These are phyloP conservation scores for Trametes polyzona DNA, from an alignment of 1,284 basidiomycete species.

Conservation along the genomic window DNA sequence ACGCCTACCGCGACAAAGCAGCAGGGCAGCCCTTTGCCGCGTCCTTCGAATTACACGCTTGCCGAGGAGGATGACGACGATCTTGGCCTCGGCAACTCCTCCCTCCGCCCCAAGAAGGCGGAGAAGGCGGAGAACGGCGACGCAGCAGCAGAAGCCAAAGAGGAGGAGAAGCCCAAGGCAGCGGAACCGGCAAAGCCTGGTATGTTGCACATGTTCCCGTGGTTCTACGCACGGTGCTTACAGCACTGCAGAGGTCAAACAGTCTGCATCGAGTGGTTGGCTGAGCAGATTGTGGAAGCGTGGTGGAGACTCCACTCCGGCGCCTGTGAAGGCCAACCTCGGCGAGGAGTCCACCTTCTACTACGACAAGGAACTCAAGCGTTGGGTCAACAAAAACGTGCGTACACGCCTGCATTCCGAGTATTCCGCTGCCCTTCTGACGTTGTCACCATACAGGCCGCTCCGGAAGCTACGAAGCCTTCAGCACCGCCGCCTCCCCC, in stretches of 20 bases:
- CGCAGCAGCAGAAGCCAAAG: constrained; percentile 14
- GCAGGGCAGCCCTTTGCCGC: constrained; percentile 28
- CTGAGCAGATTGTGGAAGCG: constrained; percentile 79
- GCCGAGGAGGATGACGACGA: constrained; percentile 75
- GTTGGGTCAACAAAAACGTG: constrained; percentile 97
- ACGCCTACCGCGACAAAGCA: constrained; percentile 36
- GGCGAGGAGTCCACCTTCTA: constrained; percentile 93
- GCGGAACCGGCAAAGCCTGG: constrained; percentile 34
- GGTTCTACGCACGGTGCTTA: neutral
- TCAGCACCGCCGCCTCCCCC: constrained; percentile 68
- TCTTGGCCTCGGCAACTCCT: constrained; percentile 86
- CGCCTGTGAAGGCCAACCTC: constrained; percentile 87
- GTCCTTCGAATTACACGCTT: constrained; percentile 25
- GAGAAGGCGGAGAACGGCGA: constrained; percentile 19
- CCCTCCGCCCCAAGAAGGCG: constrained; percentile 21
- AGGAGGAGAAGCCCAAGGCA: constrained; percentile 22
- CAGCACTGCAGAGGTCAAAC: constrained; percentile 28
- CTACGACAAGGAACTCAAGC: constrained; percentile 93
- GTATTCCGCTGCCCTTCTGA: neutral
- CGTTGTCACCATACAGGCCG: constrained; percentile 48
- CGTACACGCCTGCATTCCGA: constrained; percentile 24
- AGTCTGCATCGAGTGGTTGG: constrained; percentile 65
- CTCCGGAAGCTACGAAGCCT: constrained; percentile 51
- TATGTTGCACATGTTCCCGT: constrained; percentile 15
- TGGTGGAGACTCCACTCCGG: constrained; percentile 51